Percentiles rank a stretch among this genome's conserved stretches.
Evolutionary conservation across 805 yeast genomes (phyloP).

Genomic region (Phaffomyces opuntiae): DNA sequence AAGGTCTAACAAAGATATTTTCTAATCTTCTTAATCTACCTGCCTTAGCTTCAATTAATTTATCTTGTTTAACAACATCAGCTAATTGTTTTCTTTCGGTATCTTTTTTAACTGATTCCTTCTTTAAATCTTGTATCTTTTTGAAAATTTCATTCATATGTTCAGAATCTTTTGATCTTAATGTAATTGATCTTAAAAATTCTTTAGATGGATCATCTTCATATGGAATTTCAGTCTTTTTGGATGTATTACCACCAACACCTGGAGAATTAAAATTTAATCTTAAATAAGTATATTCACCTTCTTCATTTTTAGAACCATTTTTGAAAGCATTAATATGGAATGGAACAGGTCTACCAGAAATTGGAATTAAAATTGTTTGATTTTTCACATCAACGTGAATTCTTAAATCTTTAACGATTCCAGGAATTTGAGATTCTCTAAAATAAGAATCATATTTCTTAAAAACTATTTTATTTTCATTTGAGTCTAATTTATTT

Average conservation of each 20-base stretch:
- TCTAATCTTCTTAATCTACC: constrained; percentile 85
- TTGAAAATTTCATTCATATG: constrained; percentile 86
- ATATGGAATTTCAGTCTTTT: constrained; percentile 72
- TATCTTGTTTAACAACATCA: constrained; percentile 91
- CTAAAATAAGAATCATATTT: constrained; percentile 91
- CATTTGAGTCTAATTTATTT: constrained; percentile 57
- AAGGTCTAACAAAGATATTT: constrained; percentile 85
- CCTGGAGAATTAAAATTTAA: constrained; percentile 94
- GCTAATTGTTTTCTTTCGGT: constrained; percentile 86
- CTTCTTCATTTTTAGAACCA: constrained; percentile 94
- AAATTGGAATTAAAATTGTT: constrained; percentile 82
- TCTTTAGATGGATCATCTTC: constrained; percentile 84
- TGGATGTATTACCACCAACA: constrained; percentile 59
- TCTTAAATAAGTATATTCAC: constrained; percentile 86
- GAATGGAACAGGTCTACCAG: constrained; percentile 97
- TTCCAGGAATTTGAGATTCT: constrained; percentile 83
- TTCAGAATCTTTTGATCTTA: constrained; percentile 85
- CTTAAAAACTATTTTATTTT: constrained; percentile 69
- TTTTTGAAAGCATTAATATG: constrained; percentile 91
- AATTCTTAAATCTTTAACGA: constrained; percentile 75
- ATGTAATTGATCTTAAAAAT: constrained; percentile 78
- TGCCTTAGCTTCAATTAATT: constrained; percentile 70
- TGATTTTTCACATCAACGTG: constrained; percentile 85
- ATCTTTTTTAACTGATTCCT: constrained; percentile 84
- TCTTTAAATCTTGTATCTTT: constrained; percentile 86